These are phyloP conservation scores for Hypoxylon fragiforme DNA, from an alignment of 495 filamentous ascomycete genomes.

Conservation along the genomic window DNA sequence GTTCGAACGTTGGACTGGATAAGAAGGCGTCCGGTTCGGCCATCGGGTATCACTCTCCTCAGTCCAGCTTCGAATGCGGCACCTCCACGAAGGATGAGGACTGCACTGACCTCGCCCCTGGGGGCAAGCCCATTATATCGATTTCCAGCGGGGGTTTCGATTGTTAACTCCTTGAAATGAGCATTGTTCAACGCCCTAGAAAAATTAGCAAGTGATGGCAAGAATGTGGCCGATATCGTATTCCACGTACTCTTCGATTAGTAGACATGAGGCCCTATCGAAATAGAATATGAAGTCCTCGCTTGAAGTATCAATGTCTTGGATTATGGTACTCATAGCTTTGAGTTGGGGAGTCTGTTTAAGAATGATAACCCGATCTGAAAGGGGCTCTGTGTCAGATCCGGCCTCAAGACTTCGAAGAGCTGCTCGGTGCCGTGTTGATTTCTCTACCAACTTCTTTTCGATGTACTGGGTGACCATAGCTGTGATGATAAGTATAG, in stretches of 20 bases:
- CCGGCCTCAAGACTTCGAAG: constrained; percentile 71
- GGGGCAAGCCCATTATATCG: constrained; percentile 69
- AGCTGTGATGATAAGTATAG: constrained; percentile 50
- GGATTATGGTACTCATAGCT: constrained; percentile 89
- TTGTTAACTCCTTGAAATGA: constrained; percentile 59
- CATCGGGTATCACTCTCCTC: constrained; percentile 87
- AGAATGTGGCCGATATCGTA: not conserved
- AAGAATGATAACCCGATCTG: constrained; percentile 70
- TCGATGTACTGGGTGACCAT: constrained; percentile 93
- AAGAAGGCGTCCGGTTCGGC: constrained; percentile 81
- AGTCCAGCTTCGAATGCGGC: constrained; percentile 85
- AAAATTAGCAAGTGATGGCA: constrained; percentile 17
- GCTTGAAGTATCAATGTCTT: constrained; percentile 73
- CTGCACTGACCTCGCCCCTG: constrained; percentile 76
- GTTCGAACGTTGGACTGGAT: constrained; percentile 86
- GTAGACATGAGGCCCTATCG: constrained; percentile 77
- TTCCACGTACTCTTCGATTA: constrained; percentile 83
- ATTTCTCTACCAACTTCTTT: constrained; percentile 81
- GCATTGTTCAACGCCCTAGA: constrained; percentile 71
- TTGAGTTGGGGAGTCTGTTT: constrained; percentile 74
- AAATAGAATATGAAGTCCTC: constrained; percentile 98
- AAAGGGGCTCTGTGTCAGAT: constrained; percentile 70
- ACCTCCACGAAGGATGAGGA: constrained; percentile 85
- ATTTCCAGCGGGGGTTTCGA: constrained; percentile 69
- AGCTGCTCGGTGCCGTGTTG: constrained; percentile 74